Evolutionary conservation across 2,329 filamentous ascomycete species (phyloP), one percentile per base, ranked within the genome.

Genomic region (Colletotrichum melonis): DNA sequence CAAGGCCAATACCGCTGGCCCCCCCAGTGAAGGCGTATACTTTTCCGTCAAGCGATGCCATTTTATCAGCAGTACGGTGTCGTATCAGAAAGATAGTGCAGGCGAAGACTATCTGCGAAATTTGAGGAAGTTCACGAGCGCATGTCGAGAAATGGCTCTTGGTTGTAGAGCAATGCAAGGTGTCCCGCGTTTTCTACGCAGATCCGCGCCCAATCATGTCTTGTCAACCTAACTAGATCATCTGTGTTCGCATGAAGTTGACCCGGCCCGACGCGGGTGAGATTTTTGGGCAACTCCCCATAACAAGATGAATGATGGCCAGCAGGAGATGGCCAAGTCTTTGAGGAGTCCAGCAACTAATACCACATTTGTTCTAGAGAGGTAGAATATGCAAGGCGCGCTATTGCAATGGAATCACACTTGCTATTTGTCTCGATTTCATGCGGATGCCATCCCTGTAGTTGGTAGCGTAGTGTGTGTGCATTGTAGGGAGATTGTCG

Each of bases 1-100:
- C 84, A 26, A 83, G 77, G 1, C 84, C 84, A 72, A 87, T 86
- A 19, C 85, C 81, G 57, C 79, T 80, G 26, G 79, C 79, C 19
- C 79, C 81, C 46, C 81, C 81, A 4, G 80, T 82, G 54, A 82
- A 75, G 67, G 78, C 78, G 63, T 77, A 81, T 4, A 82, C 80
- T 52, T 82, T 82, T 26, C 78, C 80, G 16, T 75, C 54, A 5
- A 81, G 77, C 24, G 79, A 70, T 38, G 59, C 78, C 80, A 82
- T 81, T 24, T 24, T 19, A 4, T 58, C 46, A 55, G 30, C 55
- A 16, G 30, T 32, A 7, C 24, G 28, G 11, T 58, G n/a, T 60
- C 38, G 28, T 22, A 16, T 16, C 5, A 1, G 16, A 63, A 16
- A n/a, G 19, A 1, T 22, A 54, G 7, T n/a, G 7, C 12, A 16